Base-by-base conservation (phyloP, 2,329 filamentous ascomycete species). In the Fusarium caatingaense region DNA sequence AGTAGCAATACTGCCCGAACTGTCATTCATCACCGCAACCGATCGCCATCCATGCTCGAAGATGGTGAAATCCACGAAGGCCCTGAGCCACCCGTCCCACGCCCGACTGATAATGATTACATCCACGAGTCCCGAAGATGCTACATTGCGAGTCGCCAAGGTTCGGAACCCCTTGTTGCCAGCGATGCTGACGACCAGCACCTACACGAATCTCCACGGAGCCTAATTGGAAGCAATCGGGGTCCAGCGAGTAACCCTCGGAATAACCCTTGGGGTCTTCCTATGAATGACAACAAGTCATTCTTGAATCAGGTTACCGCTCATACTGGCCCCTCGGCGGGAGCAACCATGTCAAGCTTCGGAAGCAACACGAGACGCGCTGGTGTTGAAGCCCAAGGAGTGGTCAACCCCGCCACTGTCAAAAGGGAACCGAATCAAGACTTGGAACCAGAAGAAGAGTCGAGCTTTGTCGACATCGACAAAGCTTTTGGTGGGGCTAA, bases 71-170 rank as follows among this genome's bases (percentile, higher is more conserved):
- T 41, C 8, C 18, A 8, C 10, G 32, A 41, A 12, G 12, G 11
- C 1, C 3, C 6, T 6, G 12, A 27, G 9, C 32, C 18, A 11
- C 8, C 13, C 4, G 5, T 10, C 16, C 4, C 11, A 4, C 4
- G 5, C 9, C 16, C 6, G 6, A 8, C 18, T 3, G 5, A 8
- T 15, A 18, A 27, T 6, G 48, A 20, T 2, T 6, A 40, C 18
- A 13, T 51, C 2, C 48, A 41, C 18, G 9, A 41, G 13, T 41
- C 32, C 32, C 48, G 23, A 15, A 23, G 13, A 12, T 8, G 6
- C 13, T 41, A 27, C 8, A 27, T 51, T 15, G n/a, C 2, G 9
- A 34, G n/a, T 27, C 32, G 15, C 10, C 32, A 27, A 2, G 4
- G 7, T 40, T 8, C 13, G 12, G 32, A n/a, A 10, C 5, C 8